Evolutionary conservation across 106 monocot genomes (phyloP).

Genomic region (Dendrobium catenatum): DNA sequence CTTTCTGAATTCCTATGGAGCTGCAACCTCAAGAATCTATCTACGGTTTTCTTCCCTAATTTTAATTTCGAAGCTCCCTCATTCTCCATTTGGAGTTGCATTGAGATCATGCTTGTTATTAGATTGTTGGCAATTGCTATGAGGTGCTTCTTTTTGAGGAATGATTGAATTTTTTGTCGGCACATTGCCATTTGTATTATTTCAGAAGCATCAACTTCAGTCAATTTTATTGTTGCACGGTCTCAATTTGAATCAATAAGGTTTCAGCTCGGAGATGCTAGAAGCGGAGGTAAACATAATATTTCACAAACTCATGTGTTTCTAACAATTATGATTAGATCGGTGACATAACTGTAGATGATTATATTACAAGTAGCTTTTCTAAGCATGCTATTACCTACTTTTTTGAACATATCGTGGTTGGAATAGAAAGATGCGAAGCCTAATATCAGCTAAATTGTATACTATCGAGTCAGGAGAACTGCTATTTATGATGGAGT

Average conservation of each 20-base stretch:
- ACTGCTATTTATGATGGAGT: constrained; percentile 23
- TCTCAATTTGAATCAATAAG: too few species aligned
- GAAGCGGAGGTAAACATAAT: neutral
- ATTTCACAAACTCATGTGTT: neutral
- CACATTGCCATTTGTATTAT: neutral
- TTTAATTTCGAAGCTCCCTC: constrained; percentile 40
- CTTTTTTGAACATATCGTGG: constrained; percentile 17
- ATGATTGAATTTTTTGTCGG: neutral
- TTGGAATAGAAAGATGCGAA: constrained; percentile 43
- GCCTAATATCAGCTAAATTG: constrained; percentile 37
- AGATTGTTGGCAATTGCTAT: too few species aligned
- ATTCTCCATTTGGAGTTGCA: constrained; percentile 28
- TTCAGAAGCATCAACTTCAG: neutral
- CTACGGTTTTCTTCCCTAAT: constrained; percentile 35
- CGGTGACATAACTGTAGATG: neutral
- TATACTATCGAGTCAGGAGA: constrained; percentile 28
- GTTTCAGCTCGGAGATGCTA: neutral
- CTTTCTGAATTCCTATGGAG: constrained; percentile 62
- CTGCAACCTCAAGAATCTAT: constrained; percentile 55
- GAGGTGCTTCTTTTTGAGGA: neutral
- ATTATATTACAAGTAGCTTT: constrained; percentile 3
- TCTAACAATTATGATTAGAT: too few species aligned
- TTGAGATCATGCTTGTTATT: neutral
- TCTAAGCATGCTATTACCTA: constrained; percentile 29
- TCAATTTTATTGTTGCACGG: too few species aligned